A percentile compares a stretch with the other conserved stretches of the same genome.
phyloP scores from a whole-genome alignment of 257 asterid species.

The Ehretia macrophylla region DNA sequence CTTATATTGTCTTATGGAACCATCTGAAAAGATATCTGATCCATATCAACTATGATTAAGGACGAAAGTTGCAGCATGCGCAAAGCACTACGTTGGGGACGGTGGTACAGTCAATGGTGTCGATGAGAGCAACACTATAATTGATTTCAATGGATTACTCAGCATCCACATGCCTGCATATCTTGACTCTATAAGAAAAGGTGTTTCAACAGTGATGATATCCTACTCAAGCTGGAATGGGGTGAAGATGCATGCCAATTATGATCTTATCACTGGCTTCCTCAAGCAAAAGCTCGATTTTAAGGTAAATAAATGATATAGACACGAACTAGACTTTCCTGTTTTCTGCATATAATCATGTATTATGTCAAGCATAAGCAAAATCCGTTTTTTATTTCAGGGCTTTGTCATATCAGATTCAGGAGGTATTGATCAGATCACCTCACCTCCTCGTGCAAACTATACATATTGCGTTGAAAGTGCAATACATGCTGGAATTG shows the following conservation, averaged over 20 bases:
- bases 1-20: not conserved
- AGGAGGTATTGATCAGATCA: slow-evolving; percentile 23
- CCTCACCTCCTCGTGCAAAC: slow-evolving; percentile 16
- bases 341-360: not conserved
- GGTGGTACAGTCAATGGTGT: slow-evolving; percentile 65
- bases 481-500: slow-evolving; percentile 24
- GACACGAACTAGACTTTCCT: too few relatives aligned
- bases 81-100: slow-evolving; percentile 74
- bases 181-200: slow-evolving; percentile 49
- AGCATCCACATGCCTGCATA: slow-evolving; percentile 71
- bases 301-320: slow-evolving; percentile 26
- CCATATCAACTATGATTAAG: slow-evolving; percentile 23
- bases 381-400: slow-evolving; percentile 7
- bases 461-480: slow-evolving; percentile 26
- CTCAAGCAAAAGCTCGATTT: slow-evolving; percentile 63
- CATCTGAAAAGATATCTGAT: not conserved
- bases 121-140: slow-evolving; percentile 51
- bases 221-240: slow-evolving; percentile 75
- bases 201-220: slow-evolving; percentile 67
- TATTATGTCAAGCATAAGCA: not conserved
- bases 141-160: slow-evolving; percentile 35
- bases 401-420: slow-evolving; percentile 27
- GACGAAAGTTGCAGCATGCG: slow-evolving; percentile 68
- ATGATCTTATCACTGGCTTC: slow-evolving; percentile 50
- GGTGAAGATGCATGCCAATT: slow-evolving; percentile 62